Evolutionary conservation across 2,329 filamentous ascomycete genomes (phyloP).

Genomic region (Teratosphaeria nubilosa): DNA sequence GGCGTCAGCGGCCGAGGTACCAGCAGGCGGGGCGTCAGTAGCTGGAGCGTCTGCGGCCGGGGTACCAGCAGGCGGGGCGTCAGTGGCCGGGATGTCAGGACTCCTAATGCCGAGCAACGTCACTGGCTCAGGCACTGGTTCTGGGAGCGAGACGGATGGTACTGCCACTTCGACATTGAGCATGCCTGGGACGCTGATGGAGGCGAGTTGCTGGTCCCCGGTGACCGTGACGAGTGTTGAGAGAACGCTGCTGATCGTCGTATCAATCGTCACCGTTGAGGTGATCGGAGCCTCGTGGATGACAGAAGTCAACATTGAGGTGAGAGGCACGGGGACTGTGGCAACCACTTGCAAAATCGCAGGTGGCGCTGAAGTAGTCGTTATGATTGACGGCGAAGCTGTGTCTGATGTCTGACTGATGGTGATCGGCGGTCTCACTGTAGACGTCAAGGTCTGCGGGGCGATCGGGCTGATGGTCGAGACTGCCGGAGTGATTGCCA

Average conservation of each 20-base stretch:
- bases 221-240: not conserved
- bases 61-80: too few species aligned
- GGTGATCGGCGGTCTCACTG: not conserved
- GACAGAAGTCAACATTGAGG: not conserved
- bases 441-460: not conserved
- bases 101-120: not conserved
- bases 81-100: too few species aligned
- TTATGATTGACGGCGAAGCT: not conserved
- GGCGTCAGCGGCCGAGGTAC: too few species aligned
- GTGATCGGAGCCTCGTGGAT: not conserved
- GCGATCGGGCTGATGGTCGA: not conserved
- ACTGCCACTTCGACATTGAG: not conserved
- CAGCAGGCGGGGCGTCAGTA: too few species aligned
- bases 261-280: not conserved
- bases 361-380: not conserved
- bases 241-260: not conserved
- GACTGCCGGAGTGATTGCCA: not conserved
- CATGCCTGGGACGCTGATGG: not conserved
- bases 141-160: not conserved
- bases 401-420: not conserved
- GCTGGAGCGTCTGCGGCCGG: too few species aligned
- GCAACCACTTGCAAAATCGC: not conserved
- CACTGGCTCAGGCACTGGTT: too few species aligned
- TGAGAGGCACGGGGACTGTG: not conserved
- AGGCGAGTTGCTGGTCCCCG: not conserved